Evolutionary conservation across 2,329 filamentous ascomycete species (phyloP), one percentile per base, ranked within the genome.

Genomic region (Aspergillus sergii): DNA sequence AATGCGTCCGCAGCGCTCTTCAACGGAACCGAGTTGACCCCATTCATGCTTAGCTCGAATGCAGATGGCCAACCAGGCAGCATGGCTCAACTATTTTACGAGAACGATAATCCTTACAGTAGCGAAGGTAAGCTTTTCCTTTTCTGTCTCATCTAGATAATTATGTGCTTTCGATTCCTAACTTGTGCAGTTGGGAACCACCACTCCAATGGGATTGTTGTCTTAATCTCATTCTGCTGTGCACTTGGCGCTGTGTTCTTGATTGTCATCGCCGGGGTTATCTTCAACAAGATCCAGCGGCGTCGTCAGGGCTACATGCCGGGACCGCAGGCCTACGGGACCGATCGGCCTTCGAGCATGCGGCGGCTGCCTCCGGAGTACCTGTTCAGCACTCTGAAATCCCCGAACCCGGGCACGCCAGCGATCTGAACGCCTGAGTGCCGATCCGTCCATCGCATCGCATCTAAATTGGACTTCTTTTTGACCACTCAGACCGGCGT

Each of bases 1-100:
- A 89, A 89, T 62, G 92, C 91, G 7, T 96, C 94, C 16, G 93
- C 92, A 10, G 94, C 89, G 9, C 82, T 97, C 32, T 99, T 91
- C 81, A 92, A 98, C 73, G 95, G 95, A 71, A 92, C 89, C 12
- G 81, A 83, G 3, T 88, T 94, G 74, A 83, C 84, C 58, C 94
- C 95, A 0, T 97, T 94, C 76, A 86, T 93, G 46, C 85, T 99
- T 48, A 91, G 94, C 2, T 90, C 88, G 53, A 90, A 85, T 63
- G 79, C 84, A 14, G 84, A 88, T 71, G 88, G 88, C 63, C 83
- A 84, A 14, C 82, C 87, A 12, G 93, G 94, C 56, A 94, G 88
- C 71, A 86, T 99, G 72, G 89, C 91, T 39, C 88, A 87, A 68
- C 84, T 98, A 65, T 96, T 99, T 76, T 91, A 94, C 12, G 89